Base-by-base conservation (phyloP, 176 grass and related monocot genomes). In the Raddia guianensis region DNA sequence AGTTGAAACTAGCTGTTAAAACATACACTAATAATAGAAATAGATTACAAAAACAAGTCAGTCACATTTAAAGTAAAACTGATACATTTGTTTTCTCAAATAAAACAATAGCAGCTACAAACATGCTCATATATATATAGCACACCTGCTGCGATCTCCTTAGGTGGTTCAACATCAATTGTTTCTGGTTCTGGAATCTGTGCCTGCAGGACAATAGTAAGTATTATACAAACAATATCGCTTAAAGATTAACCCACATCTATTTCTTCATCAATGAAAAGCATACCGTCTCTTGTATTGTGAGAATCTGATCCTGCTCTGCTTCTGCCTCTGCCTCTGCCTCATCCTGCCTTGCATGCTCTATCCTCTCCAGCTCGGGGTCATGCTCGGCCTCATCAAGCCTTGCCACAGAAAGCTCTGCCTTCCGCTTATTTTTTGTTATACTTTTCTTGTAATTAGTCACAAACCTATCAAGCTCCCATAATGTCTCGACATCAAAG, bases 401-500 rank as follows among this genome's bases (percentile, higher is more conserved):
- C 81, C 86, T 89, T 76, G 56, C 86, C 40, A 82, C 57, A 0
- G 92, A 73, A 79, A 87, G 77, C 50, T 91, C 92, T 5, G 92
- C 89, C 86, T 94, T 94, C 58, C 89, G 85, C 73, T 94, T 94
- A 72, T 91, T 89, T 69, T 94, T 94, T 75, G 73, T 94, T 77
- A 91, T 21, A 77, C 84, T 91, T 82, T 94, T 94, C 35, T 87
- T 91, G 75, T 94, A 94, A 68, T 94, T 94, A 3, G 86, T 94
- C 21, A 94, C 88, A 51, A 94, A 94, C 42, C 92, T 89, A 80
- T 91, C 92, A 55, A 94, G 92, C 63, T 94, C 92, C 92, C 92
- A 94, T 44, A 94, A 88, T 35, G 92, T 94, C 82, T 91, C 92
- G 0, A 89, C 92, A 87, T 94, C 92, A 49, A 94, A 86, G 66